These are phyloP conservation scores for Clitopilus hobsonii DNA, from an alignment of 768 basidiomycete genomes.

Conservation along the genomic window DNA sequence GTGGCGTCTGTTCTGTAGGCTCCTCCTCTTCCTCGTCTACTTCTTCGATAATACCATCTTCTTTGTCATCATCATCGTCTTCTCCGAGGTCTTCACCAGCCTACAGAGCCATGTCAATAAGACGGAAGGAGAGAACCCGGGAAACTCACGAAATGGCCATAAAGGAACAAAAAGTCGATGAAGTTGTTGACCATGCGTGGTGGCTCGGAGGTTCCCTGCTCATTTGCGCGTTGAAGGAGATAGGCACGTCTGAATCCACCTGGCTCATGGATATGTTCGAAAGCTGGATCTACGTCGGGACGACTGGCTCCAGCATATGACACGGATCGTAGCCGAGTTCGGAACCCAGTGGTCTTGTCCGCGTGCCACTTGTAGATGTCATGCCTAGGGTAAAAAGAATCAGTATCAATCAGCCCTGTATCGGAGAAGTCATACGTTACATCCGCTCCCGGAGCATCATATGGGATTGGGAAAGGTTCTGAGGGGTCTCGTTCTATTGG, in stretches of 20 bases:
- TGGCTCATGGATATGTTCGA: conserved; percentile 92
- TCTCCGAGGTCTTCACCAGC: conserved; percentile 89
- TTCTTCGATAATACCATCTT: conserved; percentile 43
- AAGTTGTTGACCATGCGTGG: conserved; percentile 70
- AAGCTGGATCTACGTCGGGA: conserved; percentile 59
- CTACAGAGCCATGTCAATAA: conserved; percentile 30
- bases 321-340: conserved; percentile 56
- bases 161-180: conserved; percentile 91
- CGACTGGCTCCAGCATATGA: conserved; percentile 60
- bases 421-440: conserved; percentile 67
- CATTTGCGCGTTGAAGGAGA: conserved; percentile 65
- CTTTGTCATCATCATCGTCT: conserved; percentile 81
- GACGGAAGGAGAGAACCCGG: conserved; percentile 4
- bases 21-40: conserved; percentile 18
- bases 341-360: conserved; percentile 51
- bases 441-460: conserved; percentile 83
- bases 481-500: conserved; percentile 36
- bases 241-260: conserved; percentile 94
- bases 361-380: conserved; percentile 95
- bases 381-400: conserved; percentile 45
- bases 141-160: conserved; percentile 88
- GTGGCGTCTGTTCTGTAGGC: conserved; percentile 49
- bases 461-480: conserved; percentile 84
- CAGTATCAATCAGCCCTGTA: not conserved
- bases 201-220: conserved; percentile 59